Percentiles rank a stretch among this genome's conserved stretches.
These are phyloP conservation scores for Eucalyptus caleyi DNA, from an alignment of 345 rosid species.

Conservation along the genomic window DNA sequence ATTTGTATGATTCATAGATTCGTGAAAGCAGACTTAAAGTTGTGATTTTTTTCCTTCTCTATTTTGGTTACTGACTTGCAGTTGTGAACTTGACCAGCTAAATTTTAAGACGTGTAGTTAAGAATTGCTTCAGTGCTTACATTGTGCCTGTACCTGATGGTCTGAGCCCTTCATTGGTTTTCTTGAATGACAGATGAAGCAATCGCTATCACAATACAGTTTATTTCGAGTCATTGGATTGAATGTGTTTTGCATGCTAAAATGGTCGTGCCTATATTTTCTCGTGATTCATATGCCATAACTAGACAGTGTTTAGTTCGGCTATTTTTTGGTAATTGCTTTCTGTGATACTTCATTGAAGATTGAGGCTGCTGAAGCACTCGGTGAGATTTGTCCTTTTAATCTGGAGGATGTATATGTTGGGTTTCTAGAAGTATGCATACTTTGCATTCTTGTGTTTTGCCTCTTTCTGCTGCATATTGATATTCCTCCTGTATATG, in stretches of 20 bases:
- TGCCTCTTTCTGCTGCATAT: background rate
- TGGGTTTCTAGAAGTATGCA: background rate
- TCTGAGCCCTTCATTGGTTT: background rate
- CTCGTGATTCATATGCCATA: background rate
- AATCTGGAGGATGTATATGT: background rate
- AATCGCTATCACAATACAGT: background rate
- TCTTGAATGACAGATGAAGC: background rate
- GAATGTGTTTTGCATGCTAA: background rate
- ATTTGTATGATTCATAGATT: background rate
- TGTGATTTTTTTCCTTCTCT: background rate
- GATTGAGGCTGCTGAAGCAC: background rate
- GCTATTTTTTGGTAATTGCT: background rate
- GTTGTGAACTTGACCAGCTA: background rate
- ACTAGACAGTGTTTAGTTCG: background rate
- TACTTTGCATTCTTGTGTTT: background rate
- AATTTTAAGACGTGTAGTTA: background rate
- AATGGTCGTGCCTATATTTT: background rate
- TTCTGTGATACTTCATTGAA: background rate
- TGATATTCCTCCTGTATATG: background rate
- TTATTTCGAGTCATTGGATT: background rate
- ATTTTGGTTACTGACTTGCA: background rate
- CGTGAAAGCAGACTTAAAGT: background rate
- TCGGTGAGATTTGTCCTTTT: background rate
- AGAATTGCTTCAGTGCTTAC: background rate
- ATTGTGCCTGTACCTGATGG: background rate